These are phyloP conservation scores for Exserohilum turcica DNA, from an alignment of 2,329 filamentous ascomycete species.

Conservation along the genomic window DNA sequence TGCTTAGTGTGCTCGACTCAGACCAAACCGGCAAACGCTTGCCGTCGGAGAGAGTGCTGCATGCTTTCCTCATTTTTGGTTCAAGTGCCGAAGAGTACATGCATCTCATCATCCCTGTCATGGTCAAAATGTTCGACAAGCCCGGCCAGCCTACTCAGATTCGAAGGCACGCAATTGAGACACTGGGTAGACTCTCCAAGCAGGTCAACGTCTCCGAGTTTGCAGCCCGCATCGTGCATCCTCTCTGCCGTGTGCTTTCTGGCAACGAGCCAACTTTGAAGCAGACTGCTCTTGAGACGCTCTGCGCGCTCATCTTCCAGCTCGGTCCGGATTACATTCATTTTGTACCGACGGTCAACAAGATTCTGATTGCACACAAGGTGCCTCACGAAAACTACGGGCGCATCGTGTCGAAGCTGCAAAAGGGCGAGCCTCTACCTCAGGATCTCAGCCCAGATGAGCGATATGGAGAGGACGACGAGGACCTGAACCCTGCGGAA, in stretches of 20 bases:
- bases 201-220: slow-evolving; percentile 98
- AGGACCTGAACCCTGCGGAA: slow-evolving; percentile 82
- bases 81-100: slow-evolving; percentile 97
- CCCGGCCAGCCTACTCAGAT: slow-evolving; percentile 78
- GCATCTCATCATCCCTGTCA: slow-evolving; percentile 96
- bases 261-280: slow-evolving; percentile 74
- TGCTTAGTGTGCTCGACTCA: slow-evolving; percentile 92
- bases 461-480: slow-evolving; percentile 74
- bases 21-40: slow-evolving; percentile 76
- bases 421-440: slow-evolving; percentile 92
- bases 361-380: slow-evolving; percentile 75
- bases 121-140: slow-evolving; percentile 93
- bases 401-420: slow-evolving; percentile 86
- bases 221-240: slow-evolving; percentile 94
- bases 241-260: slow-evolving; percentile 80
- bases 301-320: slow-evolving; percentile 94
- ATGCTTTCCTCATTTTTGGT: slow-evolving; percentile 94
- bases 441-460: slow-evolving; percentile 90
- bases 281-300: slow-evolving; percentile 84
- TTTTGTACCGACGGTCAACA: slow-evolving; percentile 92
- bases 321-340: slow-evolving; percentile 93
- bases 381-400: slow-evolving; percentile 92
- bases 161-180: slow-evolving; percentile 89
- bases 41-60: slow-evolving; percentile 87
- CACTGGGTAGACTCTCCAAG: slow-evolving; percentile 88